Evolutionary conservation across 106 monocot species (phyloP).

Genomic region (Cymbidium sinense): DNA sequence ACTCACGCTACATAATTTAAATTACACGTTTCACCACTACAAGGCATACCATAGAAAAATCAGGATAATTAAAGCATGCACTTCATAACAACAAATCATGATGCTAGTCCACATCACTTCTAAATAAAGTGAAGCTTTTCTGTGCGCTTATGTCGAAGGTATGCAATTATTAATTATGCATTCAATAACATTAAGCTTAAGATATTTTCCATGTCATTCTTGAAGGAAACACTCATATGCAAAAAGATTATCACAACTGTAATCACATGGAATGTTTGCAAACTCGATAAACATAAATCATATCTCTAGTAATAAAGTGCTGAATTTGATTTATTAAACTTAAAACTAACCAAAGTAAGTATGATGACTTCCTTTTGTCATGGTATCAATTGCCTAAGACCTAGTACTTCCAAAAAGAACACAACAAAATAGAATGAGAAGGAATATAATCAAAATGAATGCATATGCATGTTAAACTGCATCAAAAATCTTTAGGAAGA

Average conservation of each 20-base stretch:
- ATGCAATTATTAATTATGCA: background rate
- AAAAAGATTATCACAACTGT: too few relatives aligned
- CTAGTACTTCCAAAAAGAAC: background rate
- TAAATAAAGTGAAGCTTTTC: background rate
- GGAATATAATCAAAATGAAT: background rate
- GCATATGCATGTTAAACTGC: background rate
- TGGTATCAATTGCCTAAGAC: background rate
- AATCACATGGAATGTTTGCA: too few relatives aligned
- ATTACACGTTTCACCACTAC: background rate
- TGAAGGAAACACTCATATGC: too few relatives aligned
- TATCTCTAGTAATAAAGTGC: too few relatives aligned
- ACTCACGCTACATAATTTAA: background rate
- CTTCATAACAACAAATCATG: background rate
- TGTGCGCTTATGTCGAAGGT: background rate
- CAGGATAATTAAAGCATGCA: background rate
- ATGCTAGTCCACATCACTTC: background rate
- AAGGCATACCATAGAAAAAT: background rate
- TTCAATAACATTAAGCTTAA: background rate
- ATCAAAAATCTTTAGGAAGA: background rate
- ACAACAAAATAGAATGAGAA: background rate
- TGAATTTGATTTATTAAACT: too few relatives aligned
- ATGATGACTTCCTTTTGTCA: background rate
- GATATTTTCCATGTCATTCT: background rate
- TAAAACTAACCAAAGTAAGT: background rate
- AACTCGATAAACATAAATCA: too few relatives aligned